Evolutionary conservation across 75 land plant genomes (phyloP), one percentile per base, ranked within the genome.

Genomic region (Chamaecyparis obtusa): DNA sequence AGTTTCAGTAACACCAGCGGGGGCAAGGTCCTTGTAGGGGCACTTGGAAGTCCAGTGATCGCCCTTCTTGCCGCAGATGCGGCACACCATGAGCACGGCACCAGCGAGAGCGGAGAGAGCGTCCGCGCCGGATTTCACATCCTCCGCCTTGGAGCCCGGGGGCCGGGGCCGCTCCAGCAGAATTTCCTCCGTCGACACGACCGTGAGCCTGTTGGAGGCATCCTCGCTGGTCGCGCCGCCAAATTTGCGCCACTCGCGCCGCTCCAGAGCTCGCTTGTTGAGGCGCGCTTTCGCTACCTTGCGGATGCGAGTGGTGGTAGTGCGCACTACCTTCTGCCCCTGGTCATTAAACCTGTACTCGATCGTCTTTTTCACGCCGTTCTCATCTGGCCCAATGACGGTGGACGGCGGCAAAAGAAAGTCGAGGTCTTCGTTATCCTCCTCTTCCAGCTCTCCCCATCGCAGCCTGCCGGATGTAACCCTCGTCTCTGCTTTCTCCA

Each of bases 41-140:
- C 97, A 96, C 71, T 90, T 92, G 19, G 97, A 91, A 3, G 97
- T 96, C 97, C 97, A 96, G 91, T 96, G 97, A 60, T 94, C 96
- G 39, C 97, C 97, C 89, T 96, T 96, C 90, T 93, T 96, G 6
- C 95, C 95, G 84, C 97, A 96, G 11, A 93, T 92, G 44, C 97
- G 89, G 90, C 97, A 96, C 7, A 96, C 93, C 92, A 96, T 95
- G 78, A 96, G 94, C 33, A 92, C 91, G 67, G 93, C 94, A 51
- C 94, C 86, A 9, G 95, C 93, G 9, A 91, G 90, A 56, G 90
- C 91, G 57, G 83, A 77, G 36, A 90, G 83, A 74, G 90, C 93
- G 16, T 91, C 92, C 5, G 89, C 90, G 32, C 51, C 51, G 11
- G 51, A 49, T 49, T 49, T 49, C 11, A 49, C 51, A 9, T 49